Conservation (phyloP, 352 stramenopile species). For the Blastocystis hominis region DNA sequence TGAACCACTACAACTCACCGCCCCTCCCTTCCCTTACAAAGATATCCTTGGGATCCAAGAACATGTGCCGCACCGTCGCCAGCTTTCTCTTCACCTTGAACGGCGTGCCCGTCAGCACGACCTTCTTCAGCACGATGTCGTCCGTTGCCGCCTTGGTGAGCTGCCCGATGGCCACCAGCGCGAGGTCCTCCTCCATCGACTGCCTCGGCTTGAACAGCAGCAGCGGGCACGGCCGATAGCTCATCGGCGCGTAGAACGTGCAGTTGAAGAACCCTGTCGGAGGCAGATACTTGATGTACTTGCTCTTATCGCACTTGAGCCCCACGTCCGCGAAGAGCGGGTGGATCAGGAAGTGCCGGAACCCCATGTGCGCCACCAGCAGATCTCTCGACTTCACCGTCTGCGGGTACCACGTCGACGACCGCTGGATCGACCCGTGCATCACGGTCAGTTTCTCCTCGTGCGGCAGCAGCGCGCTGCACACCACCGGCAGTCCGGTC, state of each 20-base stretch:
- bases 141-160: slow-evolving; percentile 90
- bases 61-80: slow-evolving; percentile 97
- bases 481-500: slow-evolving; percentile 67
- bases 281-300: slow-evolving; percentile 92
- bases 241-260: slow-evolving; percentile 79
- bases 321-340: slow-evolving; percentile 93
- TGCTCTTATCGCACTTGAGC: slow-evolving; percentile 94
- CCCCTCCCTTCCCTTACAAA: slow-evolving; percentile 57
- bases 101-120: slow-evolving; percentile 92
- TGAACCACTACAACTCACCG: slow-evolving; percentile 78
- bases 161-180: slow-evolving; percentile 83
- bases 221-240: slow-evolving; percentile 86
- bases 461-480: slow-evolving; percentile 77
- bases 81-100: slow-evolving; percentile 93
- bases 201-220: slow-evolving; percentile 76
- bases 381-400: slow-evolving; percentile 89
- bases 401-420: slow-evolving; percentile 58
- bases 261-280: slow-evolving; percentile 77
- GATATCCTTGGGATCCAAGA: slow-evolving; percentile 92
- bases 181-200: slow-evolving; percentile 53
- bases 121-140: slow-evolving; percentile 90
- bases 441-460: slow-evolving; percentile 61
- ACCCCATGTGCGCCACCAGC: slow-evolving; percentile 87
- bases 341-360: slow-evolving; percentile 79
- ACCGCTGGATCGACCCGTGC: slow-evolving; percentile 10